Percentiles rank a stretch among this genome's conserved stretches.
Conservation (phyloP, 2,329 filamentous ascomycete genomes). For the Chaetomium olivaceum region DNA sequence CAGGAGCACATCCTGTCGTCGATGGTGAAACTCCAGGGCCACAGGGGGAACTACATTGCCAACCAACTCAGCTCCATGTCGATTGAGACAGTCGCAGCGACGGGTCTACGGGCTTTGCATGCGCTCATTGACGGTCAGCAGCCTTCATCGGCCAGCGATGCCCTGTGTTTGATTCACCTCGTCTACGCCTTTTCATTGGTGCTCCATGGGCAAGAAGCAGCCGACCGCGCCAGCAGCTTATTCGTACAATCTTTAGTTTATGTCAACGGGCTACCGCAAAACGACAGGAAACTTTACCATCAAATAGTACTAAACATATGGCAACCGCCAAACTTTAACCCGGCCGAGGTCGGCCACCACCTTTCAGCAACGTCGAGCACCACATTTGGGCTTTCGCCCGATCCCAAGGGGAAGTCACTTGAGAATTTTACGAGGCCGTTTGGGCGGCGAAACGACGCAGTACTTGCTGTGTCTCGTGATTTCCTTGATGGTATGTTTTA, state of each 20-base stretch:
- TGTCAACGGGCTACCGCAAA: conserved; percentile 40
- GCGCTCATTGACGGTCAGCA: conserved; percentile 44
- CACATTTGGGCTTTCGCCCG: conserved; percentile 31
- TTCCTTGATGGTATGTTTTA: conserved; percentile 53
- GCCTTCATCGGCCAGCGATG: conserved; percentile 44
- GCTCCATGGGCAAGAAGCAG: conserved; percentile 46
- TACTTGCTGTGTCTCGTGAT: conserved; percentile 46
- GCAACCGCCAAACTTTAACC: conserved; percentile 45
- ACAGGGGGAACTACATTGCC: conserved; percentile 46
- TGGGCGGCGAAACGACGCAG: conserved; percentile 37
- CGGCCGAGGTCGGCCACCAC: conserved; percentile 36
- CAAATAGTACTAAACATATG: conserved; percentile 50
- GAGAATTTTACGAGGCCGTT: conserved; percentile 29
- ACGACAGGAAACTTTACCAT: conserved; percentile 44
- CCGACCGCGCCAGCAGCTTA: conserved; percentile 41
- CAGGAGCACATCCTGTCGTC: conserved; percentile 50
- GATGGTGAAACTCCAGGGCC: conserved; percentile 43
- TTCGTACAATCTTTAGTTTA: conserved; percentile 53
- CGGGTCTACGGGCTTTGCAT: conserved; percentile 46
- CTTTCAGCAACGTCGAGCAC: conserved; percentile 31
- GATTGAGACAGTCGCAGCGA: conserved; percentile 42
- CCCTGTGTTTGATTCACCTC: conserved; percentile 54
- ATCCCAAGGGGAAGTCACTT: conserved; percentile 47
- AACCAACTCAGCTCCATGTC: conserved; percentile 45
- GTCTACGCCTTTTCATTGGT: conserved; percentile 53